phyloP scores from a whole-genome alignment of 148 eudicot genomes.

The Dysphania ambrosioides region DNA sequence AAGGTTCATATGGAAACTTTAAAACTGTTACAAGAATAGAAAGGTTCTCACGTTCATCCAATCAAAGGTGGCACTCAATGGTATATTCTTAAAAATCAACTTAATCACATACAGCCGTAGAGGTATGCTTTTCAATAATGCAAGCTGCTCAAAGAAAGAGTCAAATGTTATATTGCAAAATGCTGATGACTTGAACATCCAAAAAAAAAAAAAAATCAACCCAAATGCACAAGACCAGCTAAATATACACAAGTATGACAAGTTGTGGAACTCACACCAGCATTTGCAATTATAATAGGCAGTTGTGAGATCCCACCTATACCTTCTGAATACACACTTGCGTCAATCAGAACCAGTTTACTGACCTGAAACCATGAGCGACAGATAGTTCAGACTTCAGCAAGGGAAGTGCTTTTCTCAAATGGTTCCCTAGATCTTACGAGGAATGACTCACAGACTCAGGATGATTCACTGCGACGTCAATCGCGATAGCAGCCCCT shows the following conservation, averaged over 20 bases:
- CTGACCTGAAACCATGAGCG: conserved; percentile 53
- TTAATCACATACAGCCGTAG: conserved; percentile 68
- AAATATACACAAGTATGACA: not conserved
- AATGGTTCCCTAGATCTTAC: not conserved
- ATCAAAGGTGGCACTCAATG: conserved; percentile 55
- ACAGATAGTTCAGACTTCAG: conserved; percentile 8
- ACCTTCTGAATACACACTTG: conserved; percentile 87
- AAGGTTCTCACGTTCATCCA: conserved; percentile 65
- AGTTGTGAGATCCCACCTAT: conserved; percentile 53
- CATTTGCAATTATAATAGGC: conserved; percentile 57
- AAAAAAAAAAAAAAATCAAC: not conserved
- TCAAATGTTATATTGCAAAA: not conserved
- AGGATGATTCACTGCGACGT: conserved; percentile 69
- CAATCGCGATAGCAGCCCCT: conserved; percentile 89
- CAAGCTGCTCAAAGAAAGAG: conserved; percentile 47
- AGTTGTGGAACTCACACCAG: conserved; percentile 54
- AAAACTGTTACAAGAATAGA: not conserved
- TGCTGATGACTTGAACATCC: not conserved
- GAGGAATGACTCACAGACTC: conserved; percentile 61
- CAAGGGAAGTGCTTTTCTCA: not conserved
- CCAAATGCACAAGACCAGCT: not conserved
- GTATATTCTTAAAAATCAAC: conserved; percentile 51
- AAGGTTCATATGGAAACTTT: not conserved
- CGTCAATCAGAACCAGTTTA: conserved; percentile 79
- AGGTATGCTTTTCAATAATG: conserved; percentile 59